Conservation (phyloP, 495 filamentous ascomycete species). For the Lasiosphaeria ovina region DNA sequence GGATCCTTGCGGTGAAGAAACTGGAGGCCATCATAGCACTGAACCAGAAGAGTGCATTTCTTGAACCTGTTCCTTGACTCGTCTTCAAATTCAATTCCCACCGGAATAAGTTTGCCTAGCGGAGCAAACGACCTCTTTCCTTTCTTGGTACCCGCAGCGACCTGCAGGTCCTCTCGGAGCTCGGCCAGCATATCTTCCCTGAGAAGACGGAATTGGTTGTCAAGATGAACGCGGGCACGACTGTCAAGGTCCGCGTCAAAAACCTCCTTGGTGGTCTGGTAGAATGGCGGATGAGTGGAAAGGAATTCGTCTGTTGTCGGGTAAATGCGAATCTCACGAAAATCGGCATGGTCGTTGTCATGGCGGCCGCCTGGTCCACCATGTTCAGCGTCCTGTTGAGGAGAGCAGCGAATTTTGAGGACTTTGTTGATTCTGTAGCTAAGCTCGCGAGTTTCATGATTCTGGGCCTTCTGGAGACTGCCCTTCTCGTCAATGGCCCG, state of each 20-base stretch:
- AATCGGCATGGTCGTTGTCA: slow-evolving; percentile 70
- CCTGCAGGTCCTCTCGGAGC: slow-evolving; percentile 59
- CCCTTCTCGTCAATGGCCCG: slow-evolving; percentile 28
- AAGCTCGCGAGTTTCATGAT: slow-evolving; percentile 26
- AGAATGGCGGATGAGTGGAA: slow-evolving; percentile 58
- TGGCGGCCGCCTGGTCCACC: slow-evolving; percentile 67
- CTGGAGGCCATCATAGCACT: slow-evolving; percentile 45
- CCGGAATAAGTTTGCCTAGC: slow-evolving; percentile 25
- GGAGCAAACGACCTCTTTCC: slow-evolving; percentile 33
- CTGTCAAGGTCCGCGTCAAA: slow-evolving; percentile 29
- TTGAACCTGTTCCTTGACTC: slow-evolving; percentile 23
- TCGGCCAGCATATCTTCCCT: slow-evolving; percentile 73
- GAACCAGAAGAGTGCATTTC: slow-evolving; percentile 46
- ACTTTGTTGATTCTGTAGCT: slow-evolving; percentile 31
- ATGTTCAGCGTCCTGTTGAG: not conserved
- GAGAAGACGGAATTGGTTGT: slow-evolving; percentile 77
- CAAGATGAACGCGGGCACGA: slow-evolving; percentile 56
- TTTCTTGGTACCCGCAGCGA: slow-evolving; percentile 43
- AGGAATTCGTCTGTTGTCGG: slow-evolving; percentile 70
- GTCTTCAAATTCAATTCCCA: slow-evolving; percentile 29
- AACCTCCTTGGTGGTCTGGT: slow-evolving; percentile 47
- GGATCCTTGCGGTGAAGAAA: slow-evolving; percentile 32
- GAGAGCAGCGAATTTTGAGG: slow-evolving; percentile 13
- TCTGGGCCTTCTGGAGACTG: slow-evolving; percentile 32
- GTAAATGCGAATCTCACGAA: slow-evolving; percentile 60